These are phyloP conservation scores for Ramaria rubella DNA, from an alignment of 768 basidiomycete genomes.

Conservation along the genomic window DNA sequence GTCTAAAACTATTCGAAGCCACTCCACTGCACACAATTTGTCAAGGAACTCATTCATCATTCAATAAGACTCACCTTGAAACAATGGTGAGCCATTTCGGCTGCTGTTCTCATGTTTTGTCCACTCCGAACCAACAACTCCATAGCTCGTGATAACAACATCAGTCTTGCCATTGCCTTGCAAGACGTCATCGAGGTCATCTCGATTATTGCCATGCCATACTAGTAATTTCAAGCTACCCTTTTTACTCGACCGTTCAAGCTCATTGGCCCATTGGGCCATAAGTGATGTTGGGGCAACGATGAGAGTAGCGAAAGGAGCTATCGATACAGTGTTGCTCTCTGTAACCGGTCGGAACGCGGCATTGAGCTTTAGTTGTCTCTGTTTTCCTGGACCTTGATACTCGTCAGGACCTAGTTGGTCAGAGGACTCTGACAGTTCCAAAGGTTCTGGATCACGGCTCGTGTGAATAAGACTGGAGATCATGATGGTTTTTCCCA, in stretches of 20 bases:
- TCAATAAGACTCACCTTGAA: conserved; percentile 50
- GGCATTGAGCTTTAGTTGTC: conserved; percentile 56
- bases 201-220: conserved; percentile 85
- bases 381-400: conserved; percentile 33
- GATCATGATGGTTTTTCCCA: conserved; percentile 93
- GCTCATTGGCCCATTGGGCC: conserved; percentile 89
- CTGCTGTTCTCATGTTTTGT: conserved; percentile 56
- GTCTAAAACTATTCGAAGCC: conserved; percentile 80
- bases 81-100: conserved; percentile 47
- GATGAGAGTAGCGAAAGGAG: conserved; percentile 69
- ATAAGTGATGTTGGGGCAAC: conserved; percentile 90
- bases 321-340: conserved; percentile 13
- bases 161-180: conserved; percentile 56
- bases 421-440: conserved; percentile 19
- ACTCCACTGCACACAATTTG: conserved; percentile 47
- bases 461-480: conserved; percentile 84
- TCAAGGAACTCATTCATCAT: not conserved
- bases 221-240: conserved; percentile 60
- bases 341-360: conserved; percentile 47
- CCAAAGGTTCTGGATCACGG: conserved; percentile 38
- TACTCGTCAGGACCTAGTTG: conserved; percentile 20
- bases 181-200: conserved; percentile 59
- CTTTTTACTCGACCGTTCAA: conserved; percentile 74
- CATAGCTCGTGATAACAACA: conserved; percentile 90
- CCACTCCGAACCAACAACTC: conserved; percentile 84